Conservation (phyloP, 208 protist species). For the Trypanosoma mega region DNA sequence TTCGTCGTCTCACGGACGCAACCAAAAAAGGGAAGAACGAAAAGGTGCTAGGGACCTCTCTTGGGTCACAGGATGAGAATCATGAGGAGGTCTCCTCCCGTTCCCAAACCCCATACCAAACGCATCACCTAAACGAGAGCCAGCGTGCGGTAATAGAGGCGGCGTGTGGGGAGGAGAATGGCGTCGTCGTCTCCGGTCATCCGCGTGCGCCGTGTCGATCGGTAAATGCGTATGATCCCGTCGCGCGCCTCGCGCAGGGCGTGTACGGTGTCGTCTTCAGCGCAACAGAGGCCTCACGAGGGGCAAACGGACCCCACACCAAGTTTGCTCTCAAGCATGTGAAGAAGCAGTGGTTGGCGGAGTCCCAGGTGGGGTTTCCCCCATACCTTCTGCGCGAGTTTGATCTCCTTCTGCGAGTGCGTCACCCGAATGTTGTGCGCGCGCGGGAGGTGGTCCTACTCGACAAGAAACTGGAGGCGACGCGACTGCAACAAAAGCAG, state of each 20-base stretch:
- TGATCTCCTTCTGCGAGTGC: constrained; percentile 71
- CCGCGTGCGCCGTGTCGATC: constrained; percentile 46
- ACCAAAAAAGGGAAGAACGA: neutral
- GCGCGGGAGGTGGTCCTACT: constrained; percentile 52
- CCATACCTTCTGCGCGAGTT: constrained; percentile 84
- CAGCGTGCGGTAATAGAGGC: neutral
- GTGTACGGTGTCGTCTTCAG: constrained; percentile 86
- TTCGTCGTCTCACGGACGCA: neutral
- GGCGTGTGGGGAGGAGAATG: neutral
- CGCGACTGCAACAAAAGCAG: neutral
- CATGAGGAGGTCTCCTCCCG: neutral
- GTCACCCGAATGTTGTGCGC: constrained; percentile 78
- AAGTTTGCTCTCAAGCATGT: constrained; percentile 82
- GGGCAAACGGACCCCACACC: neutral
- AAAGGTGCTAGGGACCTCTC: neutral
- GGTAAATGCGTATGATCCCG: constrained; percentile 57
- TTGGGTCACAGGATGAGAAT: neutral
- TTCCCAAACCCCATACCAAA: neutral
- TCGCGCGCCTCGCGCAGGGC: constrained; percentile 55
- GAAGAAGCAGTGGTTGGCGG: constrained; percentile 71
- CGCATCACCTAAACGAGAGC: neutral
- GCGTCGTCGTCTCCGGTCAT: constrained; percentile 38
- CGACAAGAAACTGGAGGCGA: constrained; percentile 19
- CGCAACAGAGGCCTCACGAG: constrained; percentile 26
- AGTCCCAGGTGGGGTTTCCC: constrained; percentile 80